Evolutionary conservation across 352 stramenopile genomes (phyloP).

Genomic region (Globisporangium lucens): DNA sequence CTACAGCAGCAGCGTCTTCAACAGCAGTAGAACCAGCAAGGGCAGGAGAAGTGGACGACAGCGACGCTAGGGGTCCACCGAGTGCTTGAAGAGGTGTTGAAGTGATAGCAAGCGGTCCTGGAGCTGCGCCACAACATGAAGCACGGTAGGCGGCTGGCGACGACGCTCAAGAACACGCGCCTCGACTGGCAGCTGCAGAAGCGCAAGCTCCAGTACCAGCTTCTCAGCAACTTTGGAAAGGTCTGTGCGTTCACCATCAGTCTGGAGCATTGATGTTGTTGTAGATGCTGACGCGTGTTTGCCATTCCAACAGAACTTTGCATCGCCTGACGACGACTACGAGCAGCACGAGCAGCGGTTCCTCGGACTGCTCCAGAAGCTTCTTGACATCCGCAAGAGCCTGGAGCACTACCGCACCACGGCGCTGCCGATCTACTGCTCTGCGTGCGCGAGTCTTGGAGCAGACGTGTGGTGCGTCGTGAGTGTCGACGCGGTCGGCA

Average conservation of each 20-base stretch:
- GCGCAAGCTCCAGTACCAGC: conserved; percentile 53
- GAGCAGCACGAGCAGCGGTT: conserved; percentile 73
- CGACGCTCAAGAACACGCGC: conserved; percentile 35
- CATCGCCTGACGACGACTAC: conserved; percentile 57
- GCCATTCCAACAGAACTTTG: conserved; percentile 30
- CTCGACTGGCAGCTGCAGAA: conserved; percentile 60
- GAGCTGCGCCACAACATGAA: conserved; percentile 12
- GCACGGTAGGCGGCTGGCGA: conserved; percentile 16
- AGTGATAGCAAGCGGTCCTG: neutral
- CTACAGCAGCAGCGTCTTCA: neutral
- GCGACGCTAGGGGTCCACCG: neutral
- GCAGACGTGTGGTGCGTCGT: conserved; percentile 76
- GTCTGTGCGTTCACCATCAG: conserved; percentile 16
- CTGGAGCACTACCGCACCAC: conserved; percentile 62
- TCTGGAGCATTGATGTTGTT: neutral
- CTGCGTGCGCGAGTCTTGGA: conserved; percentile 54
- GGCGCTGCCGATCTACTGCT: conserved; percentile 59
- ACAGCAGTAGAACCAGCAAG: neutral
- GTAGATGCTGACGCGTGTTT: neutral
- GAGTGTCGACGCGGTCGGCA: conserved; percentile 58
- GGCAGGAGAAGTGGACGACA: neutral
- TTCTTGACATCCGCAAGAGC: conserved; percentile 71
- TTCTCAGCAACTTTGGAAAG: conserved; percentile 54
- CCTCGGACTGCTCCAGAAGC: conserved; percentile 56
- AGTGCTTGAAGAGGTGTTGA: neutral